Evolutionary conservation across 1,284 basidiomycete species (phyloP).

Genomic region (Ceratobasidium theobromae): DNA sequence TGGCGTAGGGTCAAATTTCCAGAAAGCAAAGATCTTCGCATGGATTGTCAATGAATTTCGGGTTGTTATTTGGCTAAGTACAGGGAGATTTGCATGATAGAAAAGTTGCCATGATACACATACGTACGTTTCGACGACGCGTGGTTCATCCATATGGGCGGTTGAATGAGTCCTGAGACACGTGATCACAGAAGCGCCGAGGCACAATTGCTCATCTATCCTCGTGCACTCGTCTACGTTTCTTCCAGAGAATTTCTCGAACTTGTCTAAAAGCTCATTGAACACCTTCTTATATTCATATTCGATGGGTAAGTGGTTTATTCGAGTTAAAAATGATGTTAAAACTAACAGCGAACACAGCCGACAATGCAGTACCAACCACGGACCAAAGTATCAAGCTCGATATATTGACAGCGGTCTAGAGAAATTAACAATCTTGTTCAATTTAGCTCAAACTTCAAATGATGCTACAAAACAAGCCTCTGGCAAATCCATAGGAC

Average conservation of each 20-base stretch:
- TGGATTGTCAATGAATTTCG: not conserved
- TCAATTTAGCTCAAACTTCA: not conserved
- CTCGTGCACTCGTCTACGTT: not conserved
- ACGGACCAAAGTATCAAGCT: conserved; percentile 25
- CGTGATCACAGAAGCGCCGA: conserved; percentile 15
- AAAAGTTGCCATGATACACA: not conserved
- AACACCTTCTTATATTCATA: not conserved
- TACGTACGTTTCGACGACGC: not conserved
- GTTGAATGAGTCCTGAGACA: not conserved
- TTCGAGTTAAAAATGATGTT: not conserved
- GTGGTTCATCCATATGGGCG: no score
- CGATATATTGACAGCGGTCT: not conserved
- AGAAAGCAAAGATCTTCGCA: not conserved
- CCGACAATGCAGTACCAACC: conserved; percentile 15
- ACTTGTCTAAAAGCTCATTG: not conserved
- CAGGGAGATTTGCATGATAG: not conserved
- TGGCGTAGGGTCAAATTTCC: conserved; percentile 1
- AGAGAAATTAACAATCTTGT: not conserved
- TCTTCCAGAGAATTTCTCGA: not conserved
- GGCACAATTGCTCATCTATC: conserved; percentile 21
- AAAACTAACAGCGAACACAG: not conserved
- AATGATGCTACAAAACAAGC: not conserved
- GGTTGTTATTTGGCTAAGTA: not conserved
- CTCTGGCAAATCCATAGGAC: not conserved
- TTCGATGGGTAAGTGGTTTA: conserved; percentile 12